Conservation (phyloP, 768 basidiomycete genomes). For the Lactifluus volemus region DNA sequence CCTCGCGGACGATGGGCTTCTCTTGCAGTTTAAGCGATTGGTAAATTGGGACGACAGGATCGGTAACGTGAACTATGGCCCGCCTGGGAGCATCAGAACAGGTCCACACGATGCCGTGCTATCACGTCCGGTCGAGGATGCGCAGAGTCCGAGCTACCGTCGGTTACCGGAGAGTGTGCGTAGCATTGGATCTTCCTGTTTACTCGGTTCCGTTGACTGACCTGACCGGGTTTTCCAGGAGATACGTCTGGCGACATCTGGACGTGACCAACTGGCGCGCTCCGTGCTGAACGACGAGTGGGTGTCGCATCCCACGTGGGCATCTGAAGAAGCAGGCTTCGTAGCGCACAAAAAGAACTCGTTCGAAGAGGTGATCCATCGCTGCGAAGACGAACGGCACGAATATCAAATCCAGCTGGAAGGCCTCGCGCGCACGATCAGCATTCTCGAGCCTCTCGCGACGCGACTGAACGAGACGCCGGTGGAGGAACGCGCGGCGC, state of each 20-base stretch:
- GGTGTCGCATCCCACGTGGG: constrained; percentile 99
- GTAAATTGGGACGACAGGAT: constrained; percentile 69
- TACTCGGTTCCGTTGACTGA: not conserved
- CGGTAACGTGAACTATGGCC: constrained; percentile 55
- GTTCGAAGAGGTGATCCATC: constrained; percentile 93
- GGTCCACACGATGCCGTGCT: constrained; percentile 69
- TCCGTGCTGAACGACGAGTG: constrained; percentile 96
- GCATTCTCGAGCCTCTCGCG: constrained; percentile 81
- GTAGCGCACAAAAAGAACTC: constrained; percentile 94
- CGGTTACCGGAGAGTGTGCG: constrained; percentile 80
- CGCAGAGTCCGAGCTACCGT: constrained; percentile 91
- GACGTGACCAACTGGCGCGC: constrained; percentile 88
- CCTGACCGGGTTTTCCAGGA: constrained; percentile 45
- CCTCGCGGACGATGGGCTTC: constrained; percentile 72
- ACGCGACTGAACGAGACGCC: constrained; percentile 83
- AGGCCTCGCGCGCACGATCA: constrained; percentile 82
- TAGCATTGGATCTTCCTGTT: constrained; percentile 18
- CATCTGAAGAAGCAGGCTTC: constrained; percentile 92
- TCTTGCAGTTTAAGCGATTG: constrained; percentile 78
- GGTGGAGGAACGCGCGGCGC: constrained; percentile 70
- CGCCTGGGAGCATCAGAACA: constrained; percentile 70
- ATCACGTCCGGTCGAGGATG: constrained; percentile 73
- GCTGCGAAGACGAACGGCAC: constrained; percentile 96
- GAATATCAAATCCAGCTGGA: constrained; percentile 96
- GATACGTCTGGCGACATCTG: constrained; percentile 83